phyloP scores from a whole-genome alignment of 1,139 yeast species.

The Arxiozyma bovina region DNA sequence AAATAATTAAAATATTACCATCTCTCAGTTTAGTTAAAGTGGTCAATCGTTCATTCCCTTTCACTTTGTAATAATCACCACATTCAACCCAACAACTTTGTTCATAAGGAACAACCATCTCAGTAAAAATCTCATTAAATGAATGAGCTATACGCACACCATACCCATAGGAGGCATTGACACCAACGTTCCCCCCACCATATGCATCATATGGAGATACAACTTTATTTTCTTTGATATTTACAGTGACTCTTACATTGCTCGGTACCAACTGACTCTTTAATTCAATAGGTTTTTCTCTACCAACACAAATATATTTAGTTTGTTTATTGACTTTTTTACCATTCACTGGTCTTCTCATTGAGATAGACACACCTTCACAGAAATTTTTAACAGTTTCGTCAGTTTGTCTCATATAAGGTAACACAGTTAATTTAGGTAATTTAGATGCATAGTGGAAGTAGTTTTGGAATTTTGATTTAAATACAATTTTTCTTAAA shows the following conservation, averaged over 20 bases:
- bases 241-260: constrained; percentile 75
- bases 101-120: constrained; percentile 54
- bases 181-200: constrained; percentile 43
- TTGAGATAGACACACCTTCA: constrained; percentile 68
- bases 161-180: constrained; percentile 61
- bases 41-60: constrained; percentile 19
- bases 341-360: constrained; percentile 35
- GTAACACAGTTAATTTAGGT: constrained; percentile 66
- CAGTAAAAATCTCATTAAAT: constrained; percentile 63
- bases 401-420: constrained; percentile 45
- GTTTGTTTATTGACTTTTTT: constrained; percentile 48
- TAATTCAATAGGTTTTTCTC: constrained; percentile 47
- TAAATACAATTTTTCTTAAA: constrained; percentile 56
- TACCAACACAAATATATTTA: constrained; percentile 69
- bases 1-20: constrained; percentile 30
- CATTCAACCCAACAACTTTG: constrained; percentile 57
- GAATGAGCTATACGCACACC: constrained; percentile 57
- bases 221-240: constrained; percentile 48
- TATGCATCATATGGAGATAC: constrained; percentile 71
- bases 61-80: constrained; percentile 46
- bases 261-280: constrained; percentile 58
- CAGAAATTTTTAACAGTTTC: constrained; percentile 33
- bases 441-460: constrained; percentile 59
- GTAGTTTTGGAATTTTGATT: constrained; percentile 36
- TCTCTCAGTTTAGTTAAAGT: constrained; percentile 11